A percentile compares a stretch with the other conserved stretches of the same genome.
Conservation (phyloP, 1,139 yeast genomes). For the Kurtzmaniella quercitrusa region DNA sequence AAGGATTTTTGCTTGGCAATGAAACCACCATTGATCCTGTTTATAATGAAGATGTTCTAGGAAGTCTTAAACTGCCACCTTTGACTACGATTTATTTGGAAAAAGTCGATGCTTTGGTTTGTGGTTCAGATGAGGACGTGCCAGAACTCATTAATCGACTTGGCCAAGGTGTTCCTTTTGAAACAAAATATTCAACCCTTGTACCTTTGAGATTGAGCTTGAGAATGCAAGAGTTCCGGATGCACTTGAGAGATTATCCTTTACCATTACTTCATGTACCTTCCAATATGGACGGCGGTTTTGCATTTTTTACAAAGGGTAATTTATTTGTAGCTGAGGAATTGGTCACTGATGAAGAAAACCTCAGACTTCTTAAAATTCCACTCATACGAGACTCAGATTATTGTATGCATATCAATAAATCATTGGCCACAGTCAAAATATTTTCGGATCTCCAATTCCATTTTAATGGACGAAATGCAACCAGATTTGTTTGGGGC, state of each 20-base stretch:
- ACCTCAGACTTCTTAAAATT: slow-evolving; percentile 57
- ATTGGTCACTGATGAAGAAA: slow-evolving; percentile 33
- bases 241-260: slow-evolving; percentile 67
- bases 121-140: slow-evolving; percentile 43
- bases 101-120: slow-evolving; percentile 50
- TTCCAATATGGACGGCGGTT: slow-evolving; percentile 12
- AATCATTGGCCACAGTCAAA: slow-evolving; percentile 76
- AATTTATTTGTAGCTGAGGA: slow-evolving; percentile 48
- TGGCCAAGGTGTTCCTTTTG: slow-evolving; percentile 81
- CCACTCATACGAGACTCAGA: slow-evolving; percentile 48
- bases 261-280: slow-evolving; percentile 50
- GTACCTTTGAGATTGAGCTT: slow-evolving; percentile 58
- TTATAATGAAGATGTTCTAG: slow-evolving; percentile 52
- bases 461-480: slow-evolving; percentile 49
- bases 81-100: slow-evolving; percentile 55
- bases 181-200: slow-evolving; percentile 62
- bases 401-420: slow-evolving; percentile 62
- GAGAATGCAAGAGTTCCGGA: slow-evolving; percentile 45
- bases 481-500: slow-evolving; percentile 82
- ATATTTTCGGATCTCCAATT: slow-evolving; percentile 60
- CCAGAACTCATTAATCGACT: slow-evolving; percentile 60
- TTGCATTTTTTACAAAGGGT: slow-evolving; percentile 36
- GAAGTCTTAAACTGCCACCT: slow-evolving; percentile 60
- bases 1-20: slow-evolving; percentile 43
- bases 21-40: slow-evolving; percentile 41